Percentiles rank a stretch among this genome's conserved stretches.
Evolutionary conservation across 2,329 filamentous ascomycete species (phyloP).

Genomic region (Sclerotinia trifoliorum): DNA sequence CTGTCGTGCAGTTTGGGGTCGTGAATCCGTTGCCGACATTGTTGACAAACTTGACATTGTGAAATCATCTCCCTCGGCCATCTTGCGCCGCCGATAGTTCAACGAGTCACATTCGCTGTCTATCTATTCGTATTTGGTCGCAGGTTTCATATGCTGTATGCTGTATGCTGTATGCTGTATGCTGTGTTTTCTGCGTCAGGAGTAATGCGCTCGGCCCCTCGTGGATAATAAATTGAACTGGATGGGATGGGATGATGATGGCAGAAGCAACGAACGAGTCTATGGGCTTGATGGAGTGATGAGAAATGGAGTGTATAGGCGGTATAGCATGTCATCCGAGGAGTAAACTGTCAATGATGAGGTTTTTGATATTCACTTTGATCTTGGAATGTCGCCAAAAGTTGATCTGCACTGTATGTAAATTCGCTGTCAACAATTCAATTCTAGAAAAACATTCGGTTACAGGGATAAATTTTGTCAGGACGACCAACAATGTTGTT

Average conservation of each 20-base stretch:
- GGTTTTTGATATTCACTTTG: neutral
- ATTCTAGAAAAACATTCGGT: slow-evolving; percentile 16
- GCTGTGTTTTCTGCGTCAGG: slow-evolving; percentile 13
- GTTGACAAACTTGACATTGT: slow-evolving; percentile 20
- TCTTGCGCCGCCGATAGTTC: slow-evolving; percentile 27
- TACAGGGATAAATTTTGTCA: slow-evolving; percentile 4
- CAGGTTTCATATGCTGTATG: slow-evolving; percentile 10
- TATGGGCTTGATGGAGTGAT: slow-evolving; percentile 2
- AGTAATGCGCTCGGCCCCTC: slow-evolving; percentile 28
- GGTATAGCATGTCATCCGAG: neutral
- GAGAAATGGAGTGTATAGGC: neutral
- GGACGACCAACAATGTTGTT: slow-evolving; percentile 3
- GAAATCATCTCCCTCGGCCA: slow-evolving; percentile 37
- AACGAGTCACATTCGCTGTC: slow-evolving; percentile 35
- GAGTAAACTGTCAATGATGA: neutral
- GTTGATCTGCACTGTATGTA: neutral
- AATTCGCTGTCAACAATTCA: neutral
- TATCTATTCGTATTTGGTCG: neutral
- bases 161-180: neutral
- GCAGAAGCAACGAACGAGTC: neutral
- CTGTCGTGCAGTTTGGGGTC: slow-evolving; percentile 36
- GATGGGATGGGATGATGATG: neutral
- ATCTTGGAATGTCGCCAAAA: neutral
- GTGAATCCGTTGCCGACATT: slow-evolving; percentile 25
- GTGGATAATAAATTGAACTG: neutral